Conservation (phyloP, 768 basidiomycete genomes). For the Thelephora ganbajun region DNA sequence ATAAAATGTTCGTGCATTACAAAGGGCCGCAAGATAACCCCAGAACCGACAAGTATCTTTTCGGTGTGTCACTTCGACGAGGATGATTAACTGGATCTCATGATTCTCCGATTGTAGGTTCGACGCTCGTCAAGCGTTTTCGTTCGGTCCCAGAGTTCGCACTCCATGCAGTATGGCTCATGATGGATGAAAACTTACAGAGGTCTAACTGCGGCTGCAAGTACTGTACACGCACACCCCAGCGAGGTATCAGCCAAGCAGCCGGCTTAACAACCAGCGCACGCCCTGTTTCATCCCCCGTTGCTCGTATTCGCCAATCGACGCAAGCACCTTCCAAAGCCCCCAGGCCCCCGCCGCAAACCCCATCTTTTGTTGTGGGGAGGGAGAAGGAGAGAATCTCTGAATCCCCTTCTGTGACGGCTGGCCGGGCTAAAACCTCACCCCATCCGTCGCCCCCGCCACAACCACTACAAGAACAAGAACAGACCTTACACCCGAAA, state of each 20-base stretch:
- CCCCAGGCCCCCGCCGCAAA: slow-evolving; percentile 1
- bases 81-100: background rate
- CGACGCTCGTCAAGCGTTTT: slow-evolving; percentile 35
- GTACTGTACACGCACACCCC: slow-evolving; percentile 58
- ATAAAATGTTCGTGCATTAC: slow-evolving; percentile 62
- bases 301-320: background rate
- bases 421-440: slow-evolving; percentile 2
- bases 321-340: background rate
- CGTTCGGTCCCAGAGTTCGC: slow-evolving; percentile 79
- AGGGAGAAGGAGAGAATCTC: too few relatives aligned
- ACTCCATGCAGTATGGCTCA: slow-evolving; percentile 73
- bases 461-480: slow-evolving; percentile 3
- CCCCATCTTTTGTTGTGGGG: too few relatives aligned
- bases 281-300: slow-evolving; percentile 13
- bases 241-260: slow-evolving; percentile 52
- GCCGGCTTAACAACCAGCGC: slow-evolving; percentile 32
- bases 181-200: slow-evolving; percentile 34
- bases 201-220: slow-evolving; percentile 54
- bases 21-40: slow-evolving; percentile 42
- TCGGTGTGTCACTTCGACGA: slow-evolving; percentile 30
- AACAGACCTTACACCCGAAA: too few relatives aligned
- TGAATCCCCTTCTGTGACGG: too few relatives aligned
- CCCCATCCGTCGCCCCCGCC: slow-evolving; percentile 6
- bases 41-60: slow-evolving; percentile 68
- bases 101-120: slow-evolving; percentile 17